Conservation (phyloP, 1,139 yeast species). For the Blastobotrys ciferrii region DNA sequence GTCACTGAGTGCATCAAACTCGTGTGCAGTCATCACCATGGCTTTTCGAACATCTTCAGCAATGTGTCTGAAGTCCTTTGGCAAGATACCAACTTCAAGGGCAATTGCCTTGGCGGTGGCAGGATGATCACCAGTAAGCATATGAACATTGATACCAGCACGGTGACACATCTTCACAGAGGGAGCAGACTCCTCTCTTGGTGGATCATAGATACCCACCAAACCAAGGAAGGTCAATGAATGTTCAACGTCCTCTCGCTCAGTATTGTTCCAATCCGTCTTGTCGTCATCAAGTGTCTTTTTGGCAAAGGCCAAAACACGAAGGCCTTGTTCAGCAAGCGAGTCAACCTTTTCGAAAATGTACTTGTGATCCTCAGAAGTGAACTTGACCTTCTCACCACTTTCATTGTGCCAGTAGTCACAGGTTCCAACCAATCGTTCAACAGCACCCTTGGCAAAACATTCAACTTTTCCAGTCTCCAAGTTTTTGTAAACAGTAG, state of each 20-base stretch:
- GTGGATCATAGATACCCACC: constrained; percentile 82
- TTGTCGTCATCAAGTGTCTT: constrained; percentile 16
- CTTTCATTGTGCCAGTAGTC: constrained; percentile 46
- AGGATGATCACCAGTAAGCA: constrained; percentile 86
- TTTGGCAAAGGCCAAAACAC: constrained; percentile 67
- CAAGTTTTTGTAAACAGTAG: constrained; percentile 50
- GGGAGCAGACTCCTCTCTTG: constrained; percentile 66
- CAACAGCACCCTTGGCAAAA: constrained; percentile 79
- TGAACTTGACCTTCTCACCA: constrained; percentile 16
- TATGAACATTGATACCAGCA: constrained; percentile 80
- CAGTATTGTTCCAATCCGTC: constrained; percentile 31
- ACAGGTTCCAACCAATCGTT: constrained; percentile 62
- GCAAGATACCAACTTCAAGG: constrained; percentile 80
- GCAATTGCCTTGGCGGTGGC: constrained; percentile 83
- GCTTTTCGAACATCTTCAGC: constrained; percentile 57
- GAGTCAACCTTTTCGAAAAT: constrained; percentile 61
- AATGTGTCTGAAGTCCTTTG: constrained; percentile 64
- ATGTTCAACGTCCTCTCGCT: constrained; percentile 55
- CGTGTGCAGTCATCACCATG: constrained; percentile 75
- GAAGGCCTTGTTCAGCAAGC: constrained; percentile 65
- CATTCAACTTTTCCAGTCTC: constrained; percentile 41
- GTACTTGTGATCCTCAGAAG: constrained; percentile 39
- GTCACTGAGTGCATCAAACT: constrained; percentile 64
- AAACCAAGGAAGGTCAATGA: constrained; percentile 62
- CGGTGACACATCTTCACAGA: constrained; percentile 67